Conservation (phyloP, 2,329 filamentous ascomycete genomes). For the Calonectria pseudoreteaudii region DNA sequence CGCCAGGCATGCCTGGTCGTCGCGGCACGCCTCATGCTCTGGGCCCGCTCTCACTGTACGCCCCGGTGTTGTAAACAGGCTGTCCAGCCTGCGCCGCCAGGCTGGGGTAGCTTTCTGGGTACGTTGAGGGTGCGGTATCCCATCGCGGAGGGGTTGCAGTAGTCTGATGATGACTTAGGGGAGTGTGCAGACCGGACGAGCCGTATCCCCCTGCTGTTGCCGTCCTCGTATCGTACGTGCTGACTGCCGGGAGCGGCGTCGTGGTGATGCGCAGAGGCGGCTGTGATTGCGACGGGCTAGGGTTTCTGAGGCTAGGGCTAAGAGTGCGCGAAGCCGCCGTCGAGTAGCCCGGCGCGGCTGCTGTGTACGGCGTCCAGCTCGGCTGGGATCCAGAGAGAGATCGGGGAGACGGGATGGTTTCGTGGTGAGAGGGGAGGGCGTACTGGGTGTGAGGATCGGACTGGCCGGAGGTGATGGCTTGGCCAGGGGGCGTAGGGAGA, state of each 20-base stretch:
- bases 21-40: constrained; percentile 51
- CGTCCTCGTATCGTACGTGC: constrained; percentile 53
- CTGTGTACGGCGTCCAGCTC: constrained; percentile 61
- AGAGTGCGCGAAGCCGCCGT: constrained; percentile 55
- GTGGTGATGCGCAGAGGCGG: constrained; percentile 53
- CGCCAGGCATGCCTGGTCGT: constrained; percentile 28
- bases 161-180: constrained; percentile 52
- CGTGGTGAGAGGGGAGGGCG: constrained; percentile 59
- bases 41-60: constrained; percentile 57
- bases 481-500: constrained; percentile 60
- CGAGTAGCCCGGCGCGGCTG: constrained; percentile 48
- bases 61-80: constrained; percentile 55
- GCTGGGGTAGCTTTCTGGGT: constrained; percentile 54
- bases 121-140: constrained; percentile 54
- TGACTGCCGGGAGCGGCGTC: constrained; percentile 52
- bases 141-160: constrained; percentile 54
- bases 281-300: constrained; percentile 50
- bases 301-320: constrained; percentile 50
- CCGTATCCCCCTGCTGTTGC: constrained; percentile 52
- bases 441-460: constrained; percentile 51
- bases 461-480: constrained; percentile 47
- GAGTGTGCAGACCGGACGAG: constrained; percentile 53
- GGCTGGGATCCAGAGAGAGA: constrained; percentile 61
- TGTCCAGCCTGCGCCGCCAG: constrained; percentile 49
- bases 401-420: constrained; percentile 64